Base-by-base conservation (phyloP, 2,329 filamentous ascomycete genomes). In the Pleomassaria siparia region DNA sequence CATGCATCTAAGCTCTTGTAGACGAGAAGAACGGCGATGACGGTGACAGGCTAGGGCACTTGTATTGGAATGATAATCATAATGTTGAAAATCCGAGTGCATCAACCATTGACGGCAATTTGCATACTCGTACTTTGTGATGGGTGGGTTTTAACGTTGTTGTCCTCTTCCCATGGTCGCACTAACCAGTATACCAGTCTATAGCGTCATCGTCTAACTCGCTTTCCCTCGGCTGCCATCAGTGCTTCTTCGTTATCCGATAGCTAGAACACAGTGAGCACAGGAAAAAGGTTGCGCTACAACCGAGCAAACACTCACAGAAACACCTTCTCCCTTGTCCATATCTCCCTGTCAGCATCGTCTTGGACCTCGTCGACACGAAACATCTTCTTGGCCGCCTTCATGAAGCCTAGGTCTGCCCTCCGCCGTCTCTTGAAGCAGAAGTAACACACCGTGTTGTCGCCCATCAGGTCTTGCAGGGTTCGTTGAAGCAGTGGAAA, bases 401-500 rank as follows among this genome's bases (percentile, higher is more conserved):
- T 80, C 62, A 81, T 72, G 49, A 80, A 81, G 22, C 74, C 71
- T 63, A 80, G 58, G 56, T 81, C 79, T 5, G 79, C 94, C 50
- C 89, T 81, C 64, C 94, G 83, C 58, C 94, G 80, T 74, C 90
- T 92, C 78, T 96, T 97, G 79, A 95, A 96, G 75, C 92, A 96
- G 73, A 99, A 97, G 18, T 87, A 86, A 69, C 86, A 91, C 35
- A 91, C 70, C 0, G 82, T 83, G 9, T 77, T 67, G 3, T 78
- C 80, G 13, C 82, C 80, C 55, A 96, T 77, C 40, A 96, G 77
- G 53, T 88, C 84, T 49, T 81, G 76, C 55, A 97, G 74, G 5
- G 92, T 97, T 54, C 84, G 75, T 64, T 94, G 80, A 39, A 99
- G 80, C 26, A 96, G 77, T 24, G 92, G 91, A 65, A 97, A 97